A percentile compares a stretch with the other conserved stretches of the same genome.
These are phyloP conservation scores for Penicillium maclennaniae DNA, from an alignment of 495 filamentous ascomycete genomes.

Conservation along the genomic window DNA sequence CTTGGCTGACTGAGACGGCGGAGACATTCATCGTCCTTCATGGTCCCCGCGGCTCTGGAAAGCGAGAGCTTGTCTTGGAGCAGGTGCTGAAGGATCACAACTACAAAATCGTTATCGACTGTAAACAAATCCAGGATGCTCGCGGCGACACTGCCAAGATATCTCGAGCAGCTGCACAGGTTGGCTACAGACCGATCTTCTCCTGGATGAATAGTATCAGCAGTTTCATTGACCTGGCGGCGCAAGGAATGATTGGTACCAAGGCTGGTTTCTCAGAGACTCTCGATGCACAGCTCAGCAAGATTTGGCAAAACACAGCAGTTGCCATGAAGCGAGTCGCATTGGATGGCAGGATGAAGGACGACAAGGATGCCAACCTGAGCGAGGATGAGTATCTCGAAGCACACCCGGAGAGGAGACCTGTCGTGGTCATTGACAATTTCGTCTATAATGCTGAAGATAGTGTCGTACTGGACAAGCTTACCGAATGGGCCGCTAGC, in stretches of 20 bases:
- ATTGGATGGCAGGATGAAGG: constrained; percentile 61
- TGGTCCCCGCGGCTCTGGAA: constrained; percentile 87
- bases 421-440: constrained; percentile 91
- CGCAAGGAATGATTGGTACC: constrained; percentile 88
- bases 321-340: constrained; percentile 75
- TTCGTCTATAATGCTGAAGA: constrained; percentile 74
- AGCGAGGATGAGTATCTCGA: constrained; percentile 87
- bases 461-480: constrained; percentile 78
- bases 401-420: constrained; percentile 77
- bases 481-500: constrained; percentile 86
- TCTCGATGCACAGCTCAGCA: constrained; percentile 81
- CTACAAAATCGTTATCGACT: constrained; percentile 86
- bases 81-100: constrained; percentile 73
- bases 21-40: constrained; percentile 95
- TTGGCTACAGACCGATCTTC: constrained; percentile 92
- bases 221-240: constrained; percentile 85
- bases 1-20: constrained; percentile 81
- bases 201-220: constrained; percentile 95
- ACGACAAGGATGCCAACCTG: constrained; percentile 67
- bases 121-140: constrained; percentile 89
- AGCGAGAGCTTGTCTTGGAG: constrained; percentile 80
- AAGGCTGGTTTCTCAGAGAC: constrained; percentile 96
- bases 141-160: constrained; percentile 89
- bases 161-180: constrained; percentile 70
- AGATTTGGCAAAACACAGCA: constrained; percentile 85